These are phyloP conservation scores for Rhizopogon parksii DNA, from an alignment of 1,284 basidiomycete genomes.

Conservation along the genomic window DNA sequence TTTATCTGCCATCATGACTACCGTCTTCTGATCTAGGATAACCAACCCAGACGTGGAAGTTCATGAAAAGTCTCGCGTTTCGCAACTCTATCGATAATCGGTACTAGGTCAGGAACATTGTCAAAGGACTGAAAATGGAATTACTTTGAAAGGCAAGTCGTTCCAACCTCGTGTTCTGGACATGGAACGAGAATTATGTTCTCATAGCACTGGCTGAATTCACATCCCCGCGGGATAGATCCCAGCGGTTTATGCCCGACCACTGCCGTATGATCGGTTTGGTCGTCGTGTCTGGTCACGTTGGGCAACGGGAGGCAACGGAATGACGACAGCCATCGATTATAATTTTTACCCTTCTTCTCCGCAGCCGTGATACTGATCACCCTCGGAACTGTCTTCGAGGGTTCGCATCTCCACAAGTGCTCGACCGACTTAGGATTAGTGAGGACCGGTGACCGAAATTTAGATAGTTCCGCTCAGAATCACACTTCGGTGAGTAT, in stretches of 20 bases:
- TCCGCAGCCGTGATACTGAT: conserved; percentile 4
- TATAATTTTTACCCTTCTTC: conserved; percentile 15
- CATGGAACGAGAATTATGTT: conserved; percentile 7
- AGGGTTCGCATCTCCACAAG: conserved; percentile 7
- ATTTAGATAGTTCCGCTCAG: conserved; percentile 23
- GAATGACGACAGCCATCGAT: conserved; percentile 10
- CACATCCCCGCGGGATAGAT: conserved; percentile 12
- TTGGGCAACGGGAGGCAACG: neutral
- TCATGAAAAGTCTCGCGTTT: neutral
- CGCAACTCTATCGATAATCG: neutral
- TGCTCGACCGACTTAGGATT: neutral
- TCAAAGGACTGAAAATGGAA: conserved; percentile 3
- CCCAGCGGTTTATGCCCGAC: neutral
- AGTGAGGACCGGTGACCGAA: conserved; percentile 5
- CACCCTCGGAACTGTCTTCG: conserved; percentile 9
- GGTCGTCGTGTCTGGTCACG: neutral
- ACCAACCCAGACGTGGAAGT: conserved; percentile 1
- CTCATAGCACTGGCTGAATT: conserved; percentile 14
- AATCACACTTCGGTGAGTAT: conserved; percentile 10
- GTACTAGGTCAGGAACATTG: neutral
- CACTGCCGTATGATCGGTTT: neutral
- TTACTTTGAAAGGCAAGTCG: conserved; percentile 1
- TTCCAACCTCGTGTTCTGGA: conserved; percentile 26
- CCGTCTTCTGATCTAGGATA: conserved; percentile 13
- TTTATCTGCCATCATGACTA: neutral